Percentiles rank a stretch among this genome's conserved stretches.
phyloP scores from a whole-genome alignment of 164 flowering plant genomes.

The Stephania japonica region DNA sequence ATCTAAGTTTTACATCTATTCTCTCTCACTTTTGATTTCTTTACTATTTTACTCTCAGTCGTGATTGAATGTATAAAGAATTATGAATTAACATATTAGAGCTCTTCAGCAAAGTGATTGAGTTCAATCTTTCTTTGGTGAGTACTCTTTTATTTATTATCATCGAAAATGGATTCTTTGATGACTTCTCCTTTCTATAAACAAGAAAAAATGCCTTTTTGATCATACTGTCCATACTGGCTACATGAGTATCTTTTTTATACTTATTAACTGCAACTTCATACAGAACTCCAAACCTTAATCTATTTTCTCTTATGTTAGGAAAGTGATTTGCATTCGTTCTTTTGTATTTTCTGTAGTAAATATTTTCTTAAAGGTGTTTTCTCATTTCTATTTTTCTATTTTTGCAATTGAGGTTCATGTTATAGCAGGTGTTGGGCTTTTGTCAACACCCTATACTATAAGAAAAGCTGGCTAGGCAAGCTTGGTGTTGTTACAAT shows the following conservation, averaged over 20 bases:
- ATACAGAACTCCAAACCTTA: no score
- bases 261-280: not conserved
- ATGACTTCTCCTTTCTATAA: not conserved
- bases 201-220: no score
- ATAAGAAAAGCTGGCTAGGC: conserved; percentile 84
- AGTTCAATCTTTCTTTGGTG: no score
- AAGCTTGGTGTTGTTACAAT: conserved; percentile 41
- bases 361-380: not conserved
- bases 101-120: no score
- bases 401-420: conserved; percentile 46
- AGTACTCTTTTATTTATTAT: no score
- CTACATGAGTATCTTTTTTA: no score
- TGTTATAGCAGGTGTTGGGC: conserved; percentile 84
- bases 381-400: not conserved
- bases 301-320: not conserved
- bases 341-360: not conserved
- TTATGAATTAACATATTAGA: no score
- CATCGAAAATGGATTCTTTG: not conserved
- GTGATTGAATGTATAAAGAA: no score
- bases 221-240: no score
- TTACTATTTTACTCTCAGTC: no score
- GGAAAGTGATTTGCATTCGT: not conserved
- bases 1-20: no score
- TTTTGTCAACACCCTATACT: conserved; percentile 80
- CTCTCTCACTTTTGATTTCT: no score